Conservation (phyloP, 2,329 filamentous ascomycete species). For the Mycocentrospora acerina region DNA sequence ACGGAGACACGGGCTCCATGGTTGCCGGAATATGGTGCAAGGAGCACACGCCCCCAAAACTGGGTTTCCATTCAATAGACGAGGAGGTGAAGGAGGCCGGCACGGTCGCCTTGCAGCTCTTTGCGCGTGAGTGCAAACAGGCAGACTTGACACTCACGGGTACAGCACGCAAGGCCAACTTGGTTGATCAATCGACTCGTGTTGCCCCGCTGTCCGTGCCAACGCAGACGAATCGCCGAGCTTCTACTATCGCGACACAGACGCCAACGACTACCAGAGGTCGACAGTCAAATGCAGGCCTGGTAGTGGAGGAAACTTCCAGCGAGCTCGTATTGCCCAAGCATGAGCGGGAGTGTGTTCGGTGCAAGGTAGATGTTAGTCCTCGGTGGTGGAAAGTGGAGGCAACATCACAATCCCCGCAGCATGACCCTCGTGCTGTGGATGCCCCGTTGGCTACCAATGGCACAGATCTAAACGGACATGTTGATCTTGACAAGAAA, state of each 20-base stretch:
- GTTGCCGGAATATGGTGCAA: conserved; percentile 90
- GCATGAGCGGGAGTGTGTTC: conserved; percentile 44
- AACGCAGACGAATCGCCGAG: conserved; percentile 41
- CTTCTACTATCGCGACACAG: conserved; percentile 39
- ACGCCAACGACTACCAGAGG: conserved; percentile 39
- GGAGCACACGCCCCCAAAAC: conserved; percentile 70
- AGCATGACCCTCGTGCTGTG: conserved; percentile 12
- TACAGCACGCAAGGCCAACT: conserved; percentile 87
- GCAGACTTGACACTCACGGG: conserved; percentile 88
- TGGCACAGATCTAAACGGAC: conserved; percentile 19
- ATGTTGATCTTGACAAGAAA: conserved; percentile 13
- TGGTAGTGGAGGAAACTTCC: conserved; percentile 40
- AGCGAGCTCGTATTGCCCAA: conserved; percentile 32
- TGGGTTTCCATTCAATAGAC: conserved; percentile 73
- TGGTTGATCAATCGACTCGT: conserved; percentile 66
- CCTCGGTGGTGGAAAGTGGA: conserved; percentile 58
- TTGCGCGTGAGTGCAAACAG: conserved; percentile 88
- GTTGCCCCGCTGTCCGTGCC: conserved; percentile 38
- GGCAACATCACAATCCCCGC: conserved; percentile 9
- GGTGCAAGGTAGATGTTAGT: conserved; percentile 64
- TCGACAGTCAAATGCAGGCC: conserved; percentile 37
- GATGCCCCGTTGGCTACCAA: conserved; percentile 26
- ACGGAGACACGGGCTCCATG: conserved; percentile 78
- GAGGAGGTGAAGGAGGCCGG: conserved; percentile 71
- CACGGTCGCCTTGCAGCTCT: conserved; percentile 82